A percentile compares a stretch with the other conserved stretches of the same genome.
Conservation (phyloP, 2,329 filamentous ascomycete genomes). For the Penicillium occitanis region DNA sequence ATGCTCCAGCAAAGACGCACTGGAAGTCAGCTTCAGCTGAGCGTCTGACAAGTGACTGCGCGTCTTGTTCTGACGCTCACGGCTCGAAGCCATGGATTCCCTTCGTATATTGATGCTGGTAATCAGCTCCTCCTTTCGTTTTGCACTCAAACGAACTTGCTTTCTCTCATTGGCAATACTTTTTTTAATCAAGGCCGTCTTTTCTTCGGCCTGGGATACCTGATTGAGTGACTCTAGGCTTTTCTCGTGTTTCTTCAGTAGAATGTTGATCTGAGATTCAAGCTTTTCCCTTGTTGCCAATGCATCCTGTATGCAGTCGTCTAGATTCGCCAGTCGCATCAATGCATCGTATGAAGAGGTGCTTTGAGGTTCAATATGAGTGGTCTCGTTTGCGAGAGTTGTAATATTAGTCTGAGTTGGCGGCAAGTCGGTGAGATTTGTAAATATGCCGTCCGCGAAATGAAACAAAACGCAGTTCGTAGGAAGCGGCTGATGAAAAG, state of each 20-base stretch:
- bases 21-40: conserved; percentile 58
- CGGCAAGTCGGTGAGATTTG: conserved; percentile 67
- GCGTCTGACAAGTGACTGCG: conserved; percentile 63
- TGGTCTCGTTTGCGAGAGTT: conserved; percentile 35
- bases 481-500: conserved; percentile 70
- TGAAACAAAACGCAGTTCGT: conserved; percentile 83
- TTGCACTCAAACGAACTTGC: conserved; percentile 61
- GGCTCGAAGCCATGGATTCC: conserved; percentile 66
- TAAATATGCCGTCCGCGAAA: conserved; percentile 82
- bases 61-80: conserved; percentile 58
- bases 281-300: conserved; percentile 72
- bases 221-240: conserved; percentile 33
- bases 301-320: conserved; percentile 88
- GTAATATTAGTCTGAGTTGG: conserved; percentile 36
- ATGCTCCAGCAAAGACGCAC: conserved; percentile 55
- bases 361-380: conserved; percentile 53
- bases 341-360: conserved; percentile 84
- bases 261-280: conserved; percentile 70
- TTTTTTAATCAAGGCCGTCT: conserved; percentile 43
- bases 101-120: conserved; percentile 65
- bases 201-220: conserved; percentile 42
- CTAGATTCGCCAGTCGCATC: conserved; percentile 83
- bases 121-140: conserved; percentile 66
- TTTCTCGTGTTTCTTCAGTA: conserved; percentile 41
- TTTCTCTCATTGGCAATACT: conserved; percentile 65